A percentile compares a stretch with the other conserved stretches of the same genome.
These are phyloP conservation scores for Stagonosporopsis chrysanthemi DNA, from an alignment of 2,329 filamentous ascomycete species.

Conservation along the genomic window DNA sequence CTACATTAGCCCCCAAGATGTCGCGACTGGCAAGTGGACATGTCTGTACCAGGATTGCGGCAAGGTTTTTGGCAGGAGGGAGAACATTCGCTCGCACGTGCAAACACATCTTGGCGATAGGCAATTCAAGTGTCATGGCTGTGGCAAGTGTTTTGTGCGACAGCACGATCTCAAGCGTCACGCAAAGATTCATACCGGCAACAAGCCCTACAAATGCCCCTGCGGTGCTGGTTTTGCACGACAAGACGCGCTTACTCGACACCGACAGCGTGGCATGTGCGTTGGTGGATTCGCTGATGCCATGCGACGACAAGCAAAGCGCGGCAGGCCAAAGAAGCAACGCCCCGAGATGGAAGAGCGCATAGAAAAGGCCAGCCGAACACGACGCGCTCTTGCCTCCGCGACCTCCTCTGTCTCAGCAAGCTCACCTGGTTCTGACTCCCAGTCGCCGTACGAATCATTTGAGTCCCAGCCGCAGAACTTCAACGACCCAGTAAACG, in stretches of 20 bases:
- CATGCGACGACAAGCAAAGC: slow-evolving; percentile 71
- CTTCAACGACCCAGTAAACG: slow-evolving; percentile 40
- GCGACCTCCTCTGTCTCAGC: slow-evolving; percentile 45
- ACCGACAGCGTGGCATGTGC: slow-evolving; percentile 95
- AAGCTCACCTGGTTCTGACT: slow-evolving; percentile 44
- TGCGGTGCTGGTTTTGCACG: slow-evolving; percentile 95
- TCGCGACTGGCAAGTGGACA: slow-evolving; percentile 54
- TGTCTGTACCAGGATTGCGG: slow-evolving; percentile 72
- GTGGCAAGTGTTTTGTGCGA: slow-evolving; percentile 93
- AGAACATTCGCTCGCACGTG: slow-evolving; percentile 98
- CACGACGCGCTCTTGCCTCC: slow-evolving; percentile 52
- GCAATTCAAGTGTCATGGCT: slow-evolving; percentile 92
- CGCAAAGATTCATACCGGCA: slow-evolving; percentile 94
- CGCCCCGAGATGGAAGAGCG: slow-evolving; percentile 66
- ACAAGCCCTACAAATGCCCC: slow-evolving; percentile 93
- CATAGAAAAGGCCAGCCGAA: slow-evolving; percentile 63
- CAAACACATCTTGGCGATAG: slow-evolving; percentile 97
- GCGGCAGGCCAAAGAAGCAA: slow-evolving; percentile 70
- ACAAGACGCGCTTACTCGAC: slow-evolving; percentile 92
- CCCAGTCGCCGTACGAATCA: slow-evolving; percentile 37
- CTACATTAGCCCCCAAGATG: slow-evolving; percentile 58
- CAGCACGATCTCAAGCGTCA: slow-evolving; percentile 98
- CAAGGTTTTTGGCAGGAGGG: slow-evolving; percentile 93
- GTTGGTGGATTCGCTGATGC: slow-evolving; percentile 90
- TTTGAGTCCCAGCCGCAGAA: slow-evolving; percentile 37